Evolutionary conservation across 257 asterid species (phyloP), one percentile per base, ranked within the genome.

Genomic region (Cordia subcordata): DNA sequence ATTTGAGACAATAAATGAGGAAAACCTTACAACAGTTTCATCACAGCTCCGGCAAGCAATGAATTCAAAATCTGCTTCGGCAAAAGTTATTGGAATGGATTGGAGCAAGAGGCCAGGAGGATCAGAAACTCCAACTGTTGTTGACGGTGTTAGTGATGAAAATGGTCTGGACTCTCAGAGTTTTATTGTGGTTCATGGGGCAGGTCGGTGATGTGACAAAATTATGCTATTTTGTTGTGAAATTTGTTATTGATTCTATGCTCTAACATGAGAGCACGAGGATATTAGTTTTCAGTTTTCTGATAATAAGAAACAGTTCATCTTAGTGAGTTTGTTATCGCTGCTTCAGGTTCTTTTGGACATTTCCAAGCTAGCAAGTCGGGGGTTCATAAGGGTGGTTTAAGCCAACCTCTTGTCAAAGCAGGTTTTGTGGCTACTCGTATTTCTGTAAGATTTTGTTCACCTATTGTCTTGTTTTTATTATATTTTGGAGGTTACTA

Each of bases 321-420:
- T 42, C 15, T 39, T 27, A 27, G 58, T 56, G 50, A n/a, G 50
- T 33, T 62, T 58, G 19, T 18, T 18, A 1, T 17, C 35, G 15
- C 37, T 49, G 47, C 50, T 65, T 63, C 84, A 88, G 99, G 99
- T 68, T 92, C 97, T 54, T 88, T 88, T 78, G 99, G 99, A 57
- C 99, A 92, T 77, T 88, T 88, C 56, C 99, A 92, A 78, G 99
- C 99, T 44, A 88, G 97, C 77, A 88, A 77, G 58, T 82, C 99
- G 1, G 91, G 96, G 44, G 99, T 92, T 60, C 96, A 92, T 62
- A 92, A 88, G 78, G 99, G 99, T 8, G 96, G 87, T 66, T 62
- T 88, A 60, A 64, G 71, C 72, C 75, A 23, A 20, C 82, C 89
- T 55, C 83, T 92, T 57, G 99, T 92, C 67, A 88, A 86, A 84